Percentiles rank a stretch among this genome's conserved stretches.
Evolutionary conservation across 2,329 filamentous ascomycete genomes (phyloP).

Genomic region (Rhynchosporium agropyri): DNA sequence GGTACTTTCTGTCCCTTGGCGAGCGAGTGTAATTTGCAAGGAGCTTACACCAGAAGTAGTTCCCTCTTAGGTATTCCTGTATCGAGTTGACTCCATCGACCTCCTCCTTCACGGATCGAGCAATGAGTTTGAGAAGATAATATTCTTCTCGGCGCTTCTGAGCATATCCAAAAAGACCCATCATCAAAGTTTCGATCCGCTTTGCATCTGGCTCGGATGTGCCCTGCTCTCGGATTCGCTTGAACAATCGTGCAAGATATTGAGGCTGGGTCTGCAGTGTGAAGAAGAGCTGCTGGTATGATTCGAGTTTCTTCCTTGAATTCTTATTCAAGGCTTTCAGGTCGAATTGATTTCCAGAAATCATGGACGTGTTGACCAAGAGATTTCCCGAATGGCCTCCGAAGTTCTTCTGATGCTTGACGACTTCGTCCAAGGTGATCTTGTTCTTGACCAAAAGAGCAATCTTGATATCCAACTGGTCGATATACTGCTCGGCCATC

Average conservation of each 20-base stretch:
- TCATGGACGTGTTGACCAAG: constrained; percentile 84
- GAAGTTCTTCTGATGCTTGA: constrained; percentile 95
- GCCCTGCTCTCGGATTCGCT: constrained; percentile 77
- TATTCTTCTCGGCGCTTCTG: constrained; percentile 98
- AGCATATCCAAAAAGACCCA: constrained; percentile 95
- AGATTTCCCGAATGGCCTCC: constrained; percentile 85
- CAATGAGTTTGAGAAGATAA: constrained; percentile 87
- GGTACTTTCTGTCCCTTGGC: constrained; percentile 87
- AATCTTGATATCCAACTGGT: constrained; percentile 98
- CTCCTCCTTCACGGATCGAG: constrained; percentile 82
- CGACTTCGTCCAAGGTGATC: constrained; percentile 96
- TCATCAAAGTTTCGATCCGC: constrained; percentile 88
- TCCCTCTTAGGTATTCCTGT: constrained; percentile 85
- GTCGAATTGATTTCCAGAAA: constrained; percentile 90
- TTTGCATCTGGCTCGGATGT: constrained; percentile 91
- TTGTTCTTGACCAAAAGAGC: constrained; percentile 98
- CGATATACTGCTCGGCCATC: constrained; percentile 95
- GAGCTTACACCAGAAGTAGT: constrained; percentile 91
- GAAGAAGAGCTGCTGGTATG: constrained; percentile 98
- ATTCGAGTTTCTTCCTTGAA: constrained; percentile 91
- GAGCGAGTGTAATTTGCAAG: constrained; percentile 87
- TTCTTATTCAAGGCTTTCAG: constrained; percentile 97
- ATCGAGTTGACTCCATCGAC: constrained; percentile 72
- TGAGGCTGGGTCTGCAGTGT: constrained; percentile 94
- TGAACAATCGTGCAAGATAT: constrained; percentile 88